Evolutionary conservation across 2,329 filamentous ascomycete species (phyloP).

Genomic region (Arthrinium puccinioides): DNA sequence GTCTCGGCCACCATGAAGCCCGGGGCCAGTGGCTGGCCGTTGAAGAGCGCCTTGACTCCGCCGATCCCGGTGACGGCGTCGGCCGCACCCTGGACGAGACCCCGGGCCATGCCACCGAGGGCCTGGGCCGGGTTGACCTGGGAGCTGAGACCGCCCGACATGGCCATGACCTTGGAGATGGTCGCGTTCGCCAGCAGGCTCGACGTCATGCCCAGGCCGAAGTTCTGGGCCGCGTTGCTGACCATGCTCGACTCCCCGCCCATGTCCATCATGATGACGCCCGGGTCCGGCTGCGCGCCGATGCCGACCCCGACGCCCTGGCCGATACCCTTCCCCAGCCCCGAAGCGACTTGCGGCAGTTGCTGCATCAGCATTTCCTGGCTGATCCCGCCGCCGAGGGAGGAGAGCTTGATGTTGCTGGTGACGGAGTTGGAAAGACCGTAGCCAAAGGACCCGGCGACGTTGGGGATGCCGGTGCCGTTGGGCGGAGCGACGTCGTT

Average conservation of each 20-base stretch:
- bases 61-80: slow-evolving; percentile 24
- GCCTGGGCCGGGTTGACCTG: slow-evolving; percentile 17
- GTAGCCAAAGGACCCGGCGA: slow-evolving; percentile 14
- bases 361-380: slow-evolving; percentile 9
- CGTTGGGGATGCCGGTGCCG: slow-evolving; percentile 7
- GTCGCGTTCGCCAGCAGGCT: slow-evolving; percentile 25
- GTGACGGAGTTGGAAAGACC: slow-evolving; percentile 14
- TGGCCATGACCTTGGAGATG: slow-evolving; percentile 12
- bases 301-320: slow-evolving; percentile 17
- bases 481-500: slow-evolving; percentile 6
- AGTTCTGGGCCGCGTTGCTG: slow-evolving; percentile 16
- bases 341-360: slow-evolving; percentile 16
- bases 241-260: slow-evolving; percentile 8
- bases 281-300: slow-evolving; percentile 18
- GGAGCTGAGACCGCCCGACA: not conserved
- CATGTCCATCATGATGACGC: slow-evolving; percentile 9
- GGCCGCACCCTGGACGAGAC: slow-evolving; percentile 24
- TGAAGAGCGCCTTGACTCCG: slow-evolving; percentile 21
- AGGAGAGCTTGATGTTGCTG: slow-evolving; percentile 5
- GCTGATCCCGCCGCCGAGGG: not conserved
- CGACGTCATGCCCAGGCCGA: slow-evolving; percentile 18
- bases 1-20: slow-evolving; percentile 10
- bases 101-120: slow-evolving; percentile 26
- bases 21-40: slow-evolving; percentile 15
- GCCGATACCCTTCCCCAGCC: slow-evolving; percentile 20